Percentiles rank a stretch among this genome's conserved stretches.
Evolutionary conservation across 2,329 filamentous ascomycete genomes (phyloP).

Genomic region (Colletotrichum brevisporum): DNA sequence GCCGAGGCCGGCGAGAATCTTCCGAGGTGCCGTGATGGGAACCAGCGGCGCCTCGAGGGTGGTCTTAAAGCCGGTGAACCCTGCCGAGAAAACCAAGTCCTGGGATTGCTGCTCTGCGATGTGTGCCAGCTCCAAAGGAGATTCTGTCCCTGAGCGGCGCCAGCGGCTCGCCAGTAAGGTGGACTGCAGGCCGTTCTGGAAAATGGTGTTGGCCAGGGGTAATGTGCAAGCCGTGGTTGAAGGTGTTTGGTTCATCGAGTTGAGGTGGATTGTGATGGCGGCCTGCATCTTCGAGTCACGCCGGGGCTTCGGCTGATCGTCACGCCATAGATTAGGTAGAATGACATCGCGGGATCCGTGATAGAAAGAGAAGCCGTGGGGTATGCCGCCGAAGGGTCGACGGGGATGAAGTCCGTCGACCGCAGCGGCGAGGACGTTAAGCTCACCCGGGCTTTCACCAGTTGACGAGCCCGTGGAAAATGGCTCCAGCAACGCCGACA

Average conservation of each 20-base stretch:
- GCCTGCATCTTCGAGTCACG: slow-evolving; percentile 28
- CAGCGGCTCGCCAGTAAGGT: slow-evolving; percentile 67
- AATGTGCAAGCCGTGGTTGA: slow-evolving; percentile 59
- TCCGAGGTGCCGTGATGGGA: slow-evolving; percentile 74
- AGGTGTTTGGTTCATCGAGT: not conserved
- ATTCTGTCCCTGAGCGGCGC: slow-evolving; percentile 42
- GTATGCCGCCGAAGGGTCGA: slow-evolving; percentile 47
- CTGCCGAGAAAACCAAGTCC: slow-evolving; percentile 45
- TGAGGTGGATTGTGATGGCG: slow-evolving; percentile 24
- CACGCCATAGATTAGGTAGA: slow-evolving; percentile 62
- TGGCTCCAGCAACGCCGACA: slow-evolving; percentile 45
- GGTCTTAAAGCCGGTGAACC: slow-evolving; percentile 42
- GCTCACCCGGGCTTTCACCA: slow-evolving; percentile 42
- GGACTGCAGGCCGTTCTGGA: slow-evolving; percentile 76
- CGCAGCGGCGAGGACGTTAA: slow-evolving; percentile 68
- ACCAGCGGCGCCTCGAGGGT: slow-evolving; percentile 62
- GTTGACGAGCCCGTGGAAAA: slow-evolving; percentile 24
- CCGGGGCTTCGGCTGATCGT: not conserved
- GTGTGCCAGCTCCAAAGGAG: slow-evolving; percentile 48
- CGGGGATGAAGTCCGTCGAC: slow-evolving; percentile 67
- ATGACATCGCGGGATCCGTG: slow-evolving; percentile 56
- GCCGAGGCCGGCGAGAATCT: slow-evolving; percentile 77
- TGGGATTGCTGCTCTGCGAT: slow-evolving; percentile 57
- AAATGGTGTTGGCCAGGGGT: slow-evolving; percentile 83
- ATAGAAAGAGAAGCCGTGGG: slow-evolving; percentile 67